Base-by-base conservation (phyloP, 2,329 filamentous ascomycete genomes). In the Dichotomopilus funicola region DNA sequence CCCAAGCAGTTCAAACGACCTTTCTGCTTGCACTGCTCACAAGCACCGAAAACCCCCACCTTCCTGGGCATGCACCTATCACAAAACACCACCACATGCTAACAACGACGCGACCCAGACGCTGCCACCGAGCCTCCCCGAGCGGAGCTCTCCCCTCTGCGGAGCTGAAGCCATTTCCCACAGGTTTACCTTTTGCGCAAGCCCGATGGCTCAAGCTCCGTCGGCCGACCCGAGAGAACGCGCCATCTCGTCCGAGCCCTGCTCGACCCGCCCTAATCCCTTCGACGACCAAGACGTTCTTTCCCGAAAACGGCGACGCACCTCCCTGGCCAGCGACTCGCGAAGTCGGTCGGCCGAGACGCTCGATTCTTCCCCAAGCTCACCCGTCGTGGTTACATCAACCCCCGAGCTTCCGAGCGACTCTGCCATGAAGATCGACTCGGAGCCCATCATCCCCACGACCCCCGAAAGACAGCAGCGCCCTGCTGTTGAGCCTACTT, bases 181-280 rank as follows among this genome's bases (percentile, higher is more conserved):
- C 66, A 63, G 12, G 10, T 41, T 65, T 62, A 59, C 57, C 64
- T 65, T 62, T 65, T 66, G 65, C 68, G 67, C 67, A 70, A 73
- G 68, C 71, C 78, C 74, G 73, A 81, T 81, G 78, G 78, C 80
- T 74, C 75, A 72, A 69, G 71, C 73, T 68, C 73, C 74, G 66
- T 73, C 66, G 66, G 71, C 74, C 61, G 70, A 72, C 66, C 77
- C 80, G 69, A 75, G 72, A 75, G 78, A 81, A 73, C 78, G 79
- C 71, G 78, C 79, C 66, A 74, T 76, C 71, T 85, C 81, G 65
- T 79, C 79, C 70, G 83, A 86, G 73, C 78, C 80, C 68, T 77
- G 77, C 69, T 80, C 81, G 65, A 82, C 78, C 63, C 78, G 83
- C 60, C 80, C 80, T 51, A 85, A 86, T 61, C 83, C 83, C 42